Evolutionary conservation across 2,329 filamentous ascomycete genomes (phyloP), one percentile per base, ranked within the genome.

Genomic region (Fusarium musae): DNA sequence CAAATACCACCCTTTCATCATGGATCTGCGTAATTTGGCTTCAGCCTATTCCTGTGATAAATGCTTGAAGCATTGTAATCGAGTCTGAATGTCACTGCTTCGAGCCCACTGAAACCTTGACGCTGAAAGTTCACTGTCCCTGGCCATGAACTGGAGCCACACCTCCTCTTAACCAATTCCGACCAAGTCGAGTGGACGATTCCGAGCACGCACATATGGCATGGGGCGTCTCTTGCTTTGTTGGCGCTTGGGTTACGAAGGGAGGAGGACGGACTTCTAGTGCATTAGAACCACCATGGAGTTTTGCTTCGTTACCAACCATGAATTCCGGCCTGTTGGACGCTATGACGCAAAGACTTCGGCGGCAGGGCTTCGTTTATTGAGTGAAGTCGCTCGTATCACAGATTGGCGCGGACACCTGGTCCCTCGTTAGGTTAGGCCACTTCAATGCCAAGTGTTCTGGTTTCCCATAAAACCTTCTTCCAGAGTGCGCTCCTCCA

Each of bases 401-500:
- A 73, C 52, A 63, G 59, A 52, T 75, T 67, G 70, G 66, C 68
- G 39, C 59, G 64, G 64, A 71, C 69, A 58, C 59, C 54, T 65
- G 66, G 66, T 71, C 68, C 66, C 54, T 70, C 63, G 62, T 75
- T 59, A 62, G 47, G 66, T 69, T 59, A 49, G 26, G 57, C 59
- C 67, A 70, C 57, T 71, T 81, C 92, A 97, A 82, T 96, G 93
- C 86, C 91, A 91, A 58, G 87, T 84, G 66, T 83, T 87, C 79
- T 89, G 90, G 49, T 76, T 75, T 74, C 87, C 88, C 90, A 95
- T 93, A 79, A 95, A 98, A 4, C 95, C 94, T 82, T 98, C 96
- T 82, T 97, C 96, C 63, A 98, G 85, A 4, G 95, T 98, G 40
- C 96, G 90, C 83, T 98, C 96, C 83, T 99, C 96, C 72, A 99